Conservation (phyloP, 495 filamentous ascomycete species). For the Beverwykella pulmonaria region DNA sequence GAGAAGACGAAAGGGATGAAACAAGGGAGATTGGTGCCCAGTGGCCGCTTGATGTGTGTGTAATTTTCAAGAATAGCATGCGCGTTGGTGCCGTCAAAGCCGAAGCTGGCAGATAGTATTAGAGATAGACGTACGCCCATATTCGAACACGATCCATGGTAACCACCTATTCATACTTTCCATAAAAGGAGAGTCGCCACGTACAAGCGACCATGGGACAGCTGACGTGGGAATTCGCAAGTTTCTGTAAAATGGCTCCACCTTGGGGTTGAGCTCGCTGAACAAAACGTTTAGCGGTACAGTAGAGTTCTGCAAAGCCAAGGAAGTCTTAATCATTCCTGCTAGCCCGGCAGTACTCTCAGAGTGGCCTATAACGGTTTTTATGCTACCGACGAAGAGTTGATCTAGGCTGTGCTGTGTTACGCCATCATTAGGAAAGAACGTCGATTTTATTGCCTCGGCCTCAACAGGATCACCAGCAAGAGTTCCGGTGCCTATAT, state of each 20-base stretch:
- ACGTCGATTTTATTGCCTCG: conserved; percentile 34
- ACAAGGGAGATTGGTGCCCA: neutral
- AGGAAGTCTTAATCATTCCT: conserved; percentile 37
- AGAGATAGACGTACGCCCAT: too few relatives aligned
- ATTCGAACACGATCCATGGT: too few relatives aligned
- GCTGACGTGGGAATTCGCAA: conserved; percentile 10
- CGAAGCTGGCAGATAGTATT: conserved; percentile 7
- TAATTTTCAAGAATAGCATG: conserved; percentile 31
- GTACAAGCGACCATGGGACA: conserved; percentile 22
- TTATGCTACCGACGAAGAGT: conserved; percentile 37
- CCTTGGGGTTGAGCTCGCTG: conserved; percentile 19
- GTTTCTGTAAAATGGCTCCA: conserved; percentile 20
- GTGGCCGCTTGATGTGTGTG: conserved; percentile 34
- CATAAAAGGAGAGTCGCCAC: neutral
- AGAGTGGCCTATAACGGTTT: conserved; percentile 45
- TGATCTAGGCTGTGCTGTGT: conserved; percentile 43
- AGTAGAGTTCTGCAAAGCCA: conserved; percentile 32
- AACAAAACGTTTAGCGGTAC: conserved; percentile 35
- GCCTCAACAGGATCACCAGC: conserved; percentile 50
- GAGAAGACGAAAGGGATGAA: neutral
- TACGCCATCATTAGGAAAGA: conserved; percentile 34
- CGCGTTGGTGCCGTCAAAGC: conserved; percentile 29
- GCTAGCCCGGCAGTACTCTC: conserved; percentile 43
- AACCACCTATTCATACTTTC: conserved; percentile 20
- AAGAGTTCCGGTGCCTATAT: conserved; percentile 21